Evolutionary conservation across 1,284 basidiomycete genomes (phyloP).

Genomic region (Rhodotorula sp.): DNA sequence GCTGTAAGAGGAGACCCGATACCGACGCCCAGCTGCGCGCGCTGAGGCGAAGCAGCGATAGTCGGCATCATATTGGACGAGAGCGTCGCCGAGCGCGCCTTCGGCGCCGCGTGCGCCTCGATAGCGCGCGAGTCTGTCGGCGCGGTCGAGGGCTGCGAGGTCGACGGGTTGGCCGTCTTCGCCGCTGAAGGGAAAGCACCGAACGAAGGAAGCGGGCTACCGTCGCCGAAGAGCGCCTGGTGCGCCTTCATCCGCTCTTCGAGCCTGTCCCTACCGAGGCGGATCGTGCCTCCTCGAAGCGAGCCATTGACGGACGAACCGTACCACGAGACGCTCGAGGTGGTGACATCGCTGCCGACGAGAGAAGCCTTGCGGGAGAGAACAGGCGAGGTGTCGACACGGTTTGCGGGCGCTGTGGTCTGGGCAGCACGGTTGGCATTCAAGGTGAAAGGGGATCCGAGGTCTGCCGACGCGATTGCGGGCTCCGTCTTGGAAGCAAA

Average conservation of each 20-base stretch:
- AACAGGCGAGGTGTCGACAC: slow-evolving; percentile 18
- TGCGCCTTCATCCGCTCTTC: slow-evolving; percentile 32
- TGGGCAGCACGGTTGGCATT: slow-evolving; percentile 13
- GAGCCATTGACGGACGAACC: slow-evolving; percentile 21
- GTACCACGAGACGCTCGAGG: slow-evolving; percentile 29
- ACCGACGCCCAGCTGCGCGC: slow-evolving; percentile 7
- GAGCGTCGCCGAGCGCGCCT: slow-evolving; percentile 31
- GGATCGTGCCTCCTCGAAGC: slow-evolving; percentile 20
- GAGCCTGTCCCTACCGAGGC: slow-evolving; percentile 22
- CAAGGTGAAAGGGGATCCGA: slow-evolving; percentile 22
- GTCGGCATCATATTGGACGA: slow-evolving; percentile 36
- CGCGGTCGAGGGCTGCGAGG: slow-evolving; percentile 1
- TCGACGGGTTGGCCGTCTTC: not conserved
- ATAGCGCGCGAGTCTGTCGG: slow-evolving; percentile 6
- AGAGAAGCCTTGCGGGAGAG: slow-evolving; percentile 34
- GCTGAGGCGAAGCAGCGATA: slow-evolving; percentile 14
- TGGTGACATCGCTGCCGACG: slow-evolving; percentile 26
- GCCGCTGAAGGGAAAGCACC: slow-evolving; percentile 8
- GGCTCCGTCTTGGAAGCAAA: slow-evolving; percentile 9
- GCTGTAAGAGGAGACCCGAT: slow-evolving; percentile 29
- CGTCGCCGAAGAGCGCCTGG: slow-evolving; percentile 22
- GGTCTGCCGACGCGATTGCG: not conserved
- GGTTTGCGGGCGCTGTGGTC: not conserved
- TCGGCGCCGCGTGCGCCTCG: slow-evolving; percentile 28
- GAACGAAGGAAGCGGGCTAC: slow-evolving; percentile 8